Conservation (phyloP, 1,284 basidiomycete species). For the Erythrobasidium hasegawianum region DNA sequence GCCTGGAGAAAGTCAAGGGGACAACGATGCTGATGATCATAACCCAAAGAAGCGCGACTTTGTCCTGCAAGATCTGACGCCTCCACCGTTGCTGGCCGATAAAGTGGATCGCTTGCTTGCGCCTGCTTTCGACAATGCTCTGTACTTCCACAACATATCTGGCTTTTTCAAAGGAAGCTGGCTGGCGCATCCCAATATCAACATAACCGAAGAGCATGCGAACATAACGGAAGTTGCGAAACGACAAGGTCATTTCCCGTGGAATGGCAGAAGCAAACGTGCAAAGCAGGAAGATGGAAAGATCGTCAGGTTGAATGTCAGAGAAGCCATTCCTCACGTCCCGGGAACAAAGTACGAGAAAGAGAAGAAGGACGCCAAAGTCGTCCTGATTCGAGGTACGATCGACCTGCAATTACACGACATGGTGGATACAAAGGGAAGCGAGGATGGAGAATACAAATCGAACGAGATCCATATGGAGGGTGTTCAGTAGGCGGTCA, state of each 20-base stretch:
- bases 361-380: conserved; percentile 7
- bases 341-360: conserved; percentile 20
- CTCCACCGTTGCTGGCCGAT: neutral
- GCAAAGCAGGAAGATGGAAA: conserved; percentile 11
- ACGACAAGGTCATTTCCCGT: conserved; percentile 35
- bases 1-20: neutral
- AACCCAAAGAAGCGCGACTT: neutral
- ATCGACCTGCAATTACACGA: conserved; percentile 9
- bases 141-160: conserved; percentile 43
- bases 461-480: conserved; percentile 40
- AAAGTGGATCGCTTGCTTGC: conserved; percentile 4
- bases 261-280: conserved; percentile 34
- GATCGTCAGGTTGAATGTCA: conserved; percentile 11
- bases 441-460: conserved; percentile 6
- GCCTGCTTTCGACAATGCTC: neutral
- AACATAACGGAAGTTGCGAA: conserved; percentile 16
- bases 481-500: conserved; percentile 39
- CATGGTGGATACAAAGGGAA: conserved; percentile 10
- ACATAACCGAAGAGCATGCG: conserved; percentile 13
- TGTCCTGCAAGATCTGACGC: conserved; percentile 28
- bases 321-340: conserved; percentile 29
- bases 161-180: conserved; percentile 44
- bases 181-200: conserved; percentile 15
- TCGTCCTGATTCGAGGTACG: conserved; percentile 12
- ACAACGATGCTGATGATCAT: neutral